A percentile compares a stretch with the other conserved stretches of the same genome.
phyloP scores from a whole-genome alignment of 148 eudicot species.

The Tetragonia tetragonoides region DNA sequence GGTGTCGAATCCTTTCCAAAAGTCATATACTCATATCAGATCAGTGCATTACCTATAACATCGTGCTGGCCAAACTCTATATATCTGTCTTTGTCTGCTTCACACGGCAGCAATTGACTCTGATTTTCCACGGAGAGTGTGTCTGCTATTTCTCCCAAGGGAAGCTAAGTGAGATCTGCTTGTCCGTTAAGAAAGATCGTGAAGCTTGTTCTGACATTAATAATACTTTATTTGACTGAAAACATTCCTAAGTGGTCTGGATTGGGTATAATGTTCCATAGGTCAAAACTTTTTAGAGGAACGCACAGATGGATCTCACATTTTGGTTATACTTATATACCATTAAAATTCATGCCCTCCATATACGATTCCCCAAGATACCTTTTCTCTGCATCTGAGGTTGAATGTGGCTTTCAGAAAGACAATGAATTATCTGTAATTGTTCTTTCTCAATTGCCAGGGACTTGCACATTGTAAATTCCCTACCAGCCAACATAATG shows the following conservation, averaged over 20 bases:
- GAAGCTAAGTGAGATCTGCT: too few relatives aligned
- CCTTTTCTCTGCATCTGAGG: neutral
- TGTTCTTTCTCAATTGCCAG: neutral
- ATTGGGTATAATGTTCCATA: too few relatives aligned
- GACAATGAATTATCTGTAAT: neutral
- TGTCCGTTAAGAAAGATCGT: neutral
- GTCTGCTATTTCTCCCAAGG: too few relatives aligned
- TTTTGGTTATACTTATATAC: too few relatives aligned
- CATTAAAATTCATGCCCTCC: too few relatives aligned
- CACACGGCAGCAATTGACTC: neutral
- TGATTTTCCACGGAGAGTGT: too few relatives aligned
- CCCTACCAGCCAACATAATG: neutral
- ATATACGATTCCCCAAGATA: too few relatives aligned
- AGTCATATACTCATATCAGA: neutral
- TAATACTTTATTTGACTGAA: neutral
- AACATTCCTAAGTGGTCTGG: neutral
- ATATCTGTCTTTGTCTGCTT: neutral
- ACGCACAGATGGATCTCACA: too few relatives aligned
- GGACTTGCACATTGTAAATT: neutral
- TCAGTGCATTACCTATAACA: neutral
- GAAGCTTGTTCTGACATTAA: neutral
- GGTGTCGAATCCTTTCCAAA: neutral
- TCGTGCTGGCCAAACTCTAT: neutral
- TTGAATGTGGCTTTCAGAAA: neutral
- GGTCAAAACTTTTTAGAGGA: too few relatives aligned